Evolutionary conservation across 805 yeast genomes (phyloP), one percentile per base, ranked within the genome.

Genomic region (Candida sphagnicola): DNA sequence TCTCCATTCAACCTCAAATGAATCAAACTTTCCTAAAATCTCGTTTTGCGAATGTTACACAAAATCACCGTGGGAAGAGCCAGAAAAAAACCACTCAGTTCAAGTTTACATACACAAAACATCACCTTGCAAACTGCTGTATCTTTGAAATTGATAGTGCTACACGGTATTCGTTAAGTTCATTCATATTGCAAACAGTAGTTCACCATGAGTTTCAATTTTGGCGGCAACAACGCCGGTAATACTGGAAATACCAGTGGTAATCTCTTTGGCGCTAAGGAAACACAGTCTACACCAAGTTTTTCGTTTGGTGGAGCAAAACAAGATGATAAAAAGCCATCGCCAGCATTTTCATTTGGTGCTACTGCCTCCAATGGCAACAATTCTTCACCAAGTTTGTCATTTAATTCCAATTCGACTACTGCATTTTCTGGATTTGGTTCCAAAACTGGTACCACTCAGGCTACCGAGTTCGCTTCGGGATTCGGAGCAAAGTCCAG

Each of bases 331-430:
- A 12, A 18, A 24, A 38, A 38, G 25, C 18, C 48, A 4, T 18
- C 45, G 3, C 47, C 48, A 6, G 43, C 43, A 21, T 45, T 51
- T 26, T 43, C 54, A 2, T 46, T 45, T 41, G 35, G 38, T 15
- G 18, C 40, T 8, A n/a, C 28, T 17, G 29, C 37, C 15, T n/a
- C n/a, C n/a, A n/a, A n/a, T n/a, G 19, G 18, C 14, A 18, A 31
- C 13, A 31, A 31, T 17, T 18, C 34, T 10, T 13, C 29, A 13
- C 15, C 29, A 10, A 13, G 29, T 26, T 26, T 13, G 6, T 5
- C 14, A 8, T 26, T 26, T 26, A 13, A 13, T 26, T 26, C 29
- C 15, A 13, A 10, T 13, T 8, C n/a, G 13, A 13, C 29, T 26
- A 13, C 35, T 6, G 16, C 26, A 21, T 31, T 31, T 18, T 23